Conservation (phyloP, 768 basidiomycete genomes). For the Collybia sp. region DNA sequence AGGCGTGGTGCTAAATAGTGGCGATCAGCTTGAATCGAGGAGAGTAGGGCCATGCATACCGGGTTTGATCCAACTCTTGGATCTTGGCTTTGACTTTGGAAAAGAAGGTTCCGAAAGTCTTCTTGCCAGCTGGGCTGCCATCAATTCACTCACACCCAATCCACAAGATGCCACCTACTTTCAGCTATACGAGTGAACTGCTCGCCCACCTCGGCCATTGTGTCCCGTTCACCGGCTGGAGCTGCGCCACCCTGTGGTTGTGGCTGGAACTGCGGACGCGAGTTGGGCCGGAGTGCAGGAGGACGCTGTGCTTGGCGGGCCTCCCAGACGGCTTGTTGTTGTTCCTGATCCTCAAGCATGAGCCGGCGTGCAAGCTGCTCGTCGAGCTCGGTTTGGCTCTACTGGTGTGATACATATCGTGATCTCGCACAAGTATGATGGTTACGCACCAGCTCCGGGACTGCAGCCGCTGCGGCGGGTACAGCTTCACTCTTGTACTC, state of each 20-base stretch:
- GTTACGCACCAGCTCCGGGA: neutral
- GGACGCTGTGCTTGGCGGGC: conserved; percentile 14
- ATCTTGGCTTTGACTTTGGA: conserved; percentile 83
- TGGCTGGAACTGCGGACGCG: conserved; percentile 11
- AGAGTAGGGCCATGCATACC: conserved; percentile 16
- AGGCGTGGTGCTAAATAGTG: conserved; percentile 2
- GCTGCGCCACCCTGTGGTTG: conserved; percentile 17
- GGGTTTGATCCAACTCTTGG: conserved; percentile 67
- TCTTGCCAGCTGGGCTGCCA: conserved; percentile 57
- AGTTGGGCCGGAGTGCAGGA: neutral
- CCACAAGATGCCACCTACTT: conserved; percentile 38
- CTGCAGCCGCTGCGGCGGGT: conserved; percentile 8
- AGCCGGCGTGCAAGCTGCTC: conserved; percentile 75
- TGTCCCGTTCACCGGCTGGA: conserved; percentile 34
- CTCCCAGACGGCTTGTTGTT: conserved; percentile 32
- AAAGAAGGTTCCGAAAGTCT: conserved; percentile 66
- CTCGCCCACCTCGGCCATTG: conserved; percentile 66
- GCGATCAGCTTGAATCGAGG: neutral
- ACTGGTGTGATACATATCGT: neutral
- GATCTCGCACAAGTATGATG: neutral
- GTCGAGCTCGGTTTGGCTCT: conserved; percentile 67
- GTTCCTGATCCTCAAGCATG: conserved; percentile 55
- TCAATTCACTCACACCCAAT: neutral
- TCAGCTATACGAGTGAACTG: conserved; percentile 76
- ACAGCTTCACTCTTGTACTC: conserved; percentile 47